Evolutionary conservation across 257 asterid genomes (phyloP).

Genomic region (Solanum pennellii): DNA sequence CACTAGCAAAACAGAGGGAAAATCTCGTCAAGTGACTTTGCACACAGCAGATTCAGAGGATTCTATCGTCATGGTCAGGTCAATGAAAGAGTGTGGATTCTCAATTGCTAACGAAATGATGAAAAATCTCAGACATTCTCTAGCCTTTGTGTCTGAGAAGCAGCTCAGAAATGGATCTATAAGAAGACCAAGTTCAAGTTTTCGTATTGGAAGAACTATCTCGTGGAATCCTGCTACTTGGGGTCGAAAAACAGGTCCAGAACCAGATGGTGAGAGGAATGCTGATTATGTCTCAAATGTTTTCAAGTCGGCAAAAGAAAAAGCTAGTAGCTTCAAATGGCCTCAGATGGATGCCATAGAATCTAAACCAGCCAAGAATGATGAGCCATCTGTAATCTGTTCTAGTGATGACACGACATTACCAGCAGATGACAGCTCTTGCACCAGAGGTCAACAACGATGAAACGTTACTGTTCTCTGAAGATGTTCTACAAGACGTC

Average conservation of each 20-base stretch:
- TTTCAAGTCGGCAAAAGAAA: slow-evolving; percentile 53
- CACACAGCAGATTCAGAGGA: slow-evolving; percentile 85
- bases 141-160: slow-evolving; percentile 41
- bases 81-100: slow-evolving; percentile 81
- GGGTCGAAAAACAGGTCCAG: slow-evolving; percentile 34
- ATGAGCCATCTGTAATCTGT: slow-evolving; percentile 9
- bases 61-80: slow-evolving; percentile 49
- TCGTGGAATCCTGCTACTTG: slow-evolving; percentile 73
- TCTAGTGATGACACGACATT: slow-evolving; percentile 1
- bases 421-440: slow-evolving; percentile 2
- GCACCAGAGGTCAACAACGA: background rate
- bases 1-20: slow-evolving; percentile 44
- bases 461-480: background rate
- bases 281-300: slow-evolving; percentile 54
- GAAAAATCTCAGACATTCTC: slow-evolving; percentile 51
- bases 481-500: slow-evolving; percentile 31
- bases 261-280: slow-evolving; percentile 23
- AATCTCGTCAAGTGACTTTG: slow-evolving; percentile 52
- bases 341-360: slow-evolving; percentile 27
- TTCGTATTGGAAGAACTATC: slow-evolving; percentile 42
- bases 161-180: slow-evolving; percentile 52
- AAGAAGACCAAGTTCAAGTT: slow-evolving; percentile 27
- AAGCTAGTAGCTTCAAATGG: slow-evolving; percentile 44
- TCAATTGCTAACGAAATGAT: slow-evolving; percentile 75
- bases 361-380: slow-evolving; percentile 15